Evolutionary conservation across 2,329 filamentous ascomycete genomes (phyloP).

Genomic region (Calycina herbarum): DNA sequence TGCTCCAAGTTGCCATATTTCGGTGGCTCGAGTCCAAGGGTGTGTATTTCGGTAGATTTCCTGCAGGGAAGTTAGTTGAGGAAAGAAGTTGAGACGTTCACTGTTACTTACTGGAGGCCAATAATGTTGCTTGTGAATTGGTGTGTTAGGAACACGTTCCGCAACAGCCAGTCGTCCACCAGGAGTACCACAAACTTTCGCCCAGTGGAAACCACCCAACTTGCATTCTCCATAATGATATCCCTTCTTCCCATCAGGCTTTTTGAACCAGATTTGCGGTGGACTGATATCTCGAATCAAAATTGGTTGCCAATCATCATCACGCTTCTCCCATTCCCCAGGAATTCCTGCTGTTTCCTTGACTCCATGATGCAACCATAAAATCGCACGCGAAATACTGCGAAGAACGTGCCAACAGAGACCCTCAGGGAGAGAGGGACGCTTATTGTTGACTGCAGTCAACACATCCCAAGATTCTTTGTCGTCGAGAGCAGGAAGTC

Average conservation of each 20-base stretch:
- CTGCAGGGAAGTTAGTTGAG: conserved; percentile 16
- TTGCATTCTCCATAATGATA: conserved; percentile 57
- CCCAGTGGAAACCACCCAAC: conserved; percentile 49
- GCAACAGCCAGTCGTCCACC: conserved; percentile 22
- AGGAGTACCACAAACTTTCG: conserved; percentile 31
- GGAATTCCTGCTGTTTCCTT: conserved; percentile 30
- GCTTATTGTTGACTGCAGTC: conserved; percentile 29
- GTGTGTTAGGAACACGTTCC: conserved; percentile 19
- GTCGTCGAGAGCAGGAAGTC: conserved; percentile 22
- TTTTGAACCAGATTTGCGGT: conserved; percentile 52
- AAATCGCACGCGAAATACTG: conserved; percentile 49
- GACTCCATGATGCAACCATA: conserved; percentile 53
- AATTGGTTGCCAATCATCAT: conserved; percentile 52
- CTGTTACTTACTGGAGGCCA: conserved; percentile 28
- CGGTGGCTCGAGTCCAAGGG: conserved; percentile 24
- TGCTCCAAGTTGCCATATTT: conserved; percentile 35
- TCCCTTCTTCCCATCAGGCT: conserved; percentile 41
- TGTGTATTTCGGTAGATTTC: conserved; percentile 30
- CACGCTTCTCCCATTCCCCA: conserved; percentile 30
- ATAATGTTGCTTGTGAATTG: conserved; percentile 26
- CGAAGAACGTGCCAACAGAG: conserved; percentile 57
- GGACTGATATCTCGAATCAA: conserved; percentile 51
- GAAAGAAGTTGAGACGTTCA: neutral
- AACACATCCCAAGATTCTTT: conserved; percentile 27
- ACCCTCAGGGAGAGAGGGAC: conserved; percentile 47